Evolutionary conservation across 1,284 basidiomycete species (phyloP).

Genomic region (Tylopilus orsonianus): DNA sequence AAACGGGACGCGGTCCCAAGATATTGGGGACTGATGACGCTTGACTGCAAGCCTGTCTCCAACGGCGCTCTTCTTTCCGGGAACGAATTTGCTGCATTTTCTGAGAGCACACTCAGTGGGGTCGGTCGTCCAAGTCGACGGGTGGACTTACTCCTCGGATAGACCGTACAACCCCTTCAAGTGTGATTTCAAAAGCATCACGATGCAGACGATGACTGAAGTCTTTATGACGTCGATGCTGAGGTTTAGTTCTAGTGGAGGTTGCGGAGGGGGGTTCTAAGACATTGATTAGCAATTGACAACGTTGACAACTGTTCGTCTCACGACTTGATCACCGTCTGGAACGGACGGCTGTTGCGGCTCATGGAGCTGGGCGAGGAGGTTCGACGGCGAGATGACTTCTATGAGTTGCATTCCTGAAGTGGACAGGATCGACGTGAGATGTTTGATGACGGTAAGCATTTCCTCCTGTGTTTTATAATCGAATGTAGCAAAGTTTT

Average conservation of each 20-base stretch:
- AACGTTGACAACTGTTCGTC: background rate
- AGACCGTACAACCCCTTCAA: constrained; percentile 80
- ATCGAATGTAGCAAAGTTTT: constrained; percentile 89
- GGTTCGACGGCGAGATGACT: constrained; percentile 62
- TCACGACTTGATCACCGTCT: constrained; percentile 17
- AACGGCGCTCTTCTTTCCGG: constrained; percentile 81
- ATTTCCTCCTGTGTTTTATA: constrained; percentile 96
- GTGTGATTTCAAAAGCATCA: constrained; percentile 82
- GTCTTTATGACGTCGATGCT: constrained; percentile 53
- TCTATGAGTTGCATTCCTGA: constrained; percentile 81
- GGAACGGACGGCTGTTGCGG: constrained; percentile 19
- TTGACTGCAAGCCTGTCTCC: constrained; percentile 79
- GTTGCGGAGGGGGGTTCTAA: constrained; percentile 10
- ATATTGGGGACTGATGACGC: constrained; percentile 59
- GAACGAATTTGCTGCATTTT: constrained; percentile 83
- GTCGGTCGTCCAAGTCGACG: constrained; percentile 1
- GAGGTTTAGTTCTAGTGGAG: constrained; percentile 13
- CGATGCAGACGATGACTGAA: constrained; percentile 76
- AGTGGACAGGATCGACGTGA: constrained; percentile 82
- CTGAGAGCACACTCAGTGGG: constrained; percentile 39
- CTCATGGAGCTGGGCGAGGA: constrained; percentile 60
- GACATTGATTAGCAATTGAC: constrained; percentile 3
- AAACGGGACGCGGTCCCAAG: constrained; percentile 72
- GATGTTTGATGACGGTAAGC: constrained; percentile 77
- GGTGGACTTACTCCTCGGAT: constrained; percentile 74